Percentiles rank a stretch among this genome's conserved stretches.
phyloP scores from a whole-genome alignment of 2,329 filamentous ascomycete species.

The Fusarium fracticaudum region DNA sequence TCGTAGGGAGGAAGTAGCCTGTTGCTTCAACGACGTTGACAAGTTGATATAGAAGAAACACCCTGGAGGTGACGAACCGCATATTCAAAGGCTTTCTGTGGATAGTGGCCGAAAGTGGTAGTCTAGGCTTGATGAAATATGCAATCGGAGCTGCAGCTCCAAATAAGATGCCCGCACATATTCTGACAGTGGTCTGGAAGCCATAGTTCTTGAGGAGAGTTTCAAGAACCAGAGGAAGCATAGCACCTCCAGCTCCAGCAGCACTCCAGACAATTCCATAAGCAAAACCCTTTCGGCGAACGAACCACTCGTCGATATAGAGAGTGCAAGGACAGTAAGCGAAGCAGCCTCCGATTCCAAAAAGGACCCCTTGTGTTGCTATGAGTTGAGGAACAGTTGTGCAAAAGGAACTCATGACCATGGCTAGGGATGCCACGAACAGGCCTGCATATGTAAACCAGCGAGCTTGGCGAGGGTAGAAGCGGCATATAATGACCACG shows the following conservation, averaged over 20 bases:
- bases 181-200: slow-evolving; percentile 53
- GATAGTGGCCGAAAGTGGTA: slow-evolving; percentile 49
- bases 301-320: slow-evolving; percentile 68
- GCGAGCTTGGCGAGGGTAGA: slow-evolving; percentile 50
- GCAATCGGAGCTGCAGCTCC: slow-evolving; percentile 60
- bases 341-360: slow-evolving; percentile 62
- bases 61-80: slow-evolving; percentile 59
- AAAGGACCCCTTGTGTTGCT: slow-evolving; percentile 65
- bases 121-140: slow-evolving; percentile 61
- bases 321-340: slow-evolving; percentile 63
- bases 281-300: slow-evolving; percentile 50
- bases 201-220: slow-evolving; percentile 56
- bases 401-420: slow-evolving; percentile 58
- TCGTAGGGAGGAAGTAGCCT: slow-evolving; percentile 68
- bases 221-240: slow-evolving; percentile 60
- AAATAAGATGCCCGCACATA: slow-evolving; percentile 59
- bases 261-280: slow-evolving; percentile 63
- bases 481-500: slow-evolving; percentile 54
- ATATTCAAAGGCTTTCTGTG: slow-evolving; percentile 48
- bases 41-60: slow-evolving; percentile 64
- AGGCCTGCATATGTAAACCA: slow-evolving; percentile 54
- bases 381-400: slow-evolving; percentile 62
- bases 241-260: slow-evolving; percentile 51
- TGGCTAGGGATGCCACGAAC: slow-evolving; percentile 57
- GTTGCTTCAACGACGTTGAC: slow-evolving; percentile 65